Percentiles rank a stretch among this genome's conserved stretches.
Conservation (phyloP, 2,329 filamentous ascomycete genomes). For the Ilyonectria sp. region DNA sequence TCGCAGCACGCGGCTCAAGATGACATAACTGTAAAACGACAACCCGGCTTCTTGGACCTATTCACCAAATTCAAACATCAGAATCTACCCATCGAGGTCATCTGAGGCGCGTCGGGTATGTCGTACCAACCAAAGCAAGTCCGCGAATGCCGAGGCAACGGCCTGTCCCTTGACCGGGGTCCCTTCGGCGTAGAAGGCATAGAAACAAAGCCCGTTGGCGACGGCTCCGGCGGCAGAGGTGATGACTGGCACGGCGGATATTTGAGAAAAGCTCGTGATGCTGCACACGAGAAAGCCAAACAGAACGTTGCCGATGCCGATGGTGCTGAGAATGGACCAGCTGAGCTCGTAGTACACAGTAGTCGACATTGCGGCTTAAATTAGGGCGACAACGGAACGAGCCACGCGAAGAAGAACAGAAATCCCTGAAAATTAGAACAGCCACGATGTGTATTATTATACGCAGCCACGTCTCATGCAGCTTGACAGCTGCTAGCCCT, state of each 20-base stretch:
- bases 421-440: not conserved
- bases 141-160: conserved; percentile 56
- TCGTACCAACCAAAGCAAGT: conserved; percentile 58
- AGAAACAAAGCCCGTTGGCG: conserved; percentile 61
- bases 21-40: conserved; percentile 67
- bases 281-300: conserved; percentile 57
- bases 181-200: conserved; percentile 55
- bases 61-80: not conserved
- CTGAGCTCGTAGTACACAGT: conserved; percentile 57
- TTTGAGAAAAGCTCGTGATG: conserved; percentile 57
- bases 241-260: conserved; percentile 58
- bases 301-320: conserved; percentile 58
- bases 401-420: not conserved
- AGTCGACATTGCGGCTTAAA: not conserved
- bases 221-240: conserved; percentile 56
- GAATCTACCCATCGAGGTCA: not conserved
- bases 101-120: not conserved
- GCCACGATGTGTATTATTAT: not conserved
- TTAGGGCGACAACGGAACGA: not conserved
- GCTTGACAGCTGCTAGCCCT: too few relatives aligned
- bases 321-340: conserved; percentile 62
- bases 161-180: conserved; percentile 46
- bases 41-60: conserved; percentile 62
- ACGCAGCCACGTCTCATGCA: too few relatives aligned
- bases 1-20: conserved; percentile 66